Evolutionary conservation across 768 basidiomycete species (phyloP).

Genomic region (Tulasnella sp.): DNA sequence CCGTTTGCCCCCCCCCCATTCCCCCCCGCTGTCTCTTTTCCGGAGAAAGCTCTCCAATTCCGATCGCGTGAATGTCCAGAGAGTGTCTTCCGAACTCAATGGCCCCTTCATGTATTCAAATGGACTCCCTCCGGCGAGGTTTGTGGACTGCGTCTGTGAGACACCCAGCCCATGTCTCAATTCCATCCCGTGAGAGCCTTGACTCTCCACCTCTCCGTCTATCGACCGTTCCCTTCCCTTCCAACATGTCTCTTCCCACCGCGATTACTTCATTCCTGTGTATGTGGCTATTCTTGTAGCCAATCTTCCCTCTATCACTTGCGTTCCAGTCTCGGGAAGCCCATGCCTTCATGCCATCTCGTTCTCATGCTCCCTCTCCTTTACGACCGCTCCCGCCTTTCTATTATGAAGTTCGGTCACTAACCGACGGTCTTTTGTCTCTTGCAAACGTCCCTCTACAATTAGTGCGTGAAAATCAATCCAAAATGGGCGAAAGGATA

Average conservation of each 20-base stretch:
- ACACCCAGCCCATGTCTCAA: slow-evolving; percentile 8
- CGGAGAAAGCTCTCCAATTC: neutral
- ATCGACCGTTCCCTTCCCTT: neutral
- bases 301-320: neutral
- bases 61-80: neutral
- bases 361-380: neutral
- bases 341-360: neutral
- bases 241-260: neutral
- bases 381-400: neutral
- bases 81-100: neutral
- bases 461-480: slow-evolving; percentile 55
- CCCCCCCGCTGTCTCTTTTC: neutral
- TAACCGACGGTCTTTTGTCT: too few relatives aligned
- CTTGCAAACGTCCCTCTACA: neutral
- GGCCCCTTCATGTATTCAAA: neutral
- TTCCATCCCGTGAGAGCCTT: slow-evolving; percentile 14
- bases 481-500: slow-evolving; percentile 87
- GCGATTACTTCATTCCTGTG: neutral
- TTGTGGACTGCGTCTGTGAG: neutral
- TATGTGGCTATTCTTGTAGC: neutral
- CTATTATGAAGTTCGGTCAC: neutral
- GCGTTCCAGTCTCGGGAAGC: neutral
- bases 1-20: neutral
- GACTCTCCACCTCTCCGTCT: slow-evolving; percentile 8
- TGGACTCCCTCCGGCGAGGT: neutral